These are phyloP conservation scores for Cucumis hystrix DNA, from an alignment of 306 rosid species.

Conservation along the genomic window DNA sequence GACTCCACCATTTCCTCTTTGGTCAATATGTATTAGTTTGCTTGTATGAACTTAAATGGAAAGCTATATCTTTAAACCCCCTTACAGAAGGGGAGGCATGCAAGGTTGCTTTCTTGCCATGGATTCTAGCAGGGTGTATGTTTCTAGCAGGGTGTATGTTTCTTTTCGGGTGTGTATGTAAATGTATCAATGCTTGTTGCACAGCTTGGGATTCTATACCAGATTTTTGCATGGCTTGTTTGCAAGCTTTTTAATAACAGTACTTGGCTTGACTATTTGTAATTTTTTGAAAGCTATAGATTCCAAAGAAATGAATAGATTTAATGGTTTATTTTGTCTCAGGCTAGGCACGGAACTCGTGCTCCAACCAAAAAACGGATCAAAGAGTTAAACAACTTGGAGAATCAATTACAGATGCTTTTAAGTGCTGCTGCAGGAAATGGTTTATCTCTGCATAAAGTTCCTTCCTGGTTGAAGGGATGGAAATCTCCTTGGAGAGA, in stretches of 20 bases:
- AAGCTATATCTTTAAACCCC: not conserved
- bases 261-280: not conserved
- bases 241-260: not conserved
- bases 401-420: conserved; percentile 35
- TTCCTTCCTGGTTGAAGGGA: conserved; percentile 63
- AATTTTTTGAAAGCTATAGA: not conserved
- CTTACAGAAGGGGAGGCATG: not conserved
- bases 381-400: conserved; percentile 40
- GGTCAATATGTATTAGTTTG: not conserved
- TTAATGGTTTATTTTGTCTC: conserved; percentile 13
- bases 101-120: not conserved
- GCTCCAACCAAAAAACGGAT: conserved; percentile 77
- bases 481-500: conserved; percentile 95
- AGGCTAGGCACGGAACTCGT: conserved; percentile 98
- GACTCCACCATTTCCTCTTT: not conserved
- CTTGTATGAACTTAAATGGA: not conserved
- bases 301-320: not conserved
- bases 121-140: not conserved
- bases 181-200: not conserved
- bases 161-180: not conserved
- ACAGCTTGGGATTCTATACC: not conserved
- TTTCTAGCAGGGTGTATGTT: not conserved
- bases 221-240: not conserved
- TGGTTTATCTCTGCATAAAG: conserved; percentile 26
- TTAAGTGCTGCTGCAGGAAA: conserved; percentile 36